A percentile compares a stretch with the other conserved stretches of the same genome.
phyloP scores from a whole-genome alignment of 768 basidiomycete genomes.

The Leccinum disarticulatum region DNA sequence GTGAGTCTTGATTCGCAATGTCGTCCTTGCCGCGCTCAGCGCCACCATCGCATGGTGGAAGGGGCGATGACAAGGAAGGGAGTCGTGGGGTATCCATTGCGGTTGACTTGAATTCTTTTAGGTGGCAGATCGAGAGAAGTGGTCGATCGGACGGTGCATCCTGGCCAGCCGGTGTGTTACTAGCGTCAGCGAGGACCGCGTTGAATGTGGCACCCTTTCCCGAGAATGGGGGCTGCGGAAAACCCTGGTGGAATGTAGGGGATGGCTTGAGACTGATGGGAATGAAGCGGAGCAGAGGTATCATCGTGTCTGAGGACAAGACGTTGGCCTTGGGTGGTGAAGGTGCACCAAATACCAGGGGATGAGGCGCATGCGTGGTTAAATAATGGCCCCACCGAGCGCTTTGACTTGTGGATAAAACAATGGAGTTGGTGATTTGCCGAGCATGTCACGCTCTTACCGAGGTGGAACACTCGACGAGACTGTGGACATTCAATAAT shows the following conservation, averaged over 20 bases:
- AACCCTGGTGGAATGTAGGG: background rate
- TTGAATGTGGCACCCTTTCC: conserved; percentile 8
- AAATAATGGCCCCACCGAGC: conserved; percentile 14
- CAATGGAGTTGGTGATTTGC: conserved; percentile 14
- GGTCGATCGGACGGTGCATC: background rate
- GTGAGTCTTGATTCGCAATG: background rate
- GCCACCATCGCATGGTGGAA: background rate
- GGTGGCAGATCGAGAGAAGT: background rate
- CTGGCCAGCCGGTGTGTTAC: background rate
- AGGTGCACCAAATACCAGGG: background rate
- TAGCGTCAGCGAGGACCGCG: conserved; percentile 1
- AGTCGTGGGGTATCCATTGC: background rate
- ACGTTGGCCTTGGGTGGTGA: background rate
- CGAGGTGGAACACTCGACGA: conserved; percentile 7
- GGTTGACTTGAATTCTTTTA: background rate
- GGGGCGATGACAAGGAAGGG: background rate
- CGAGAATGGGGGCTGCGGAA: background rate
- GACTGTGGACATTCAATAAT: conserved; percentile 5
- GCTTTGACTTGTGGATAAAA: conserved; percentile 10
- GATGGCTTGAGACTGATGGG: conserved; percentile 9
- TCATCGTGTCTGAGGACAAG: conserved; percentile 6
- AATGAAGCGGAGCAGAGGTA: conserved; percentile 9
- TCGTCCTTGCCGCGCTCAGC: background rate
- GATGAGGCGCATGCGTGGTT: background rate
- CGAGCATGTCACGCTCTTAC: conserved; percentile 1